Evolutionary conservation across 2,329 filamentous ascomycete species (phyloP).

Genomic region (Colletotrichum tropicale): DNA sequence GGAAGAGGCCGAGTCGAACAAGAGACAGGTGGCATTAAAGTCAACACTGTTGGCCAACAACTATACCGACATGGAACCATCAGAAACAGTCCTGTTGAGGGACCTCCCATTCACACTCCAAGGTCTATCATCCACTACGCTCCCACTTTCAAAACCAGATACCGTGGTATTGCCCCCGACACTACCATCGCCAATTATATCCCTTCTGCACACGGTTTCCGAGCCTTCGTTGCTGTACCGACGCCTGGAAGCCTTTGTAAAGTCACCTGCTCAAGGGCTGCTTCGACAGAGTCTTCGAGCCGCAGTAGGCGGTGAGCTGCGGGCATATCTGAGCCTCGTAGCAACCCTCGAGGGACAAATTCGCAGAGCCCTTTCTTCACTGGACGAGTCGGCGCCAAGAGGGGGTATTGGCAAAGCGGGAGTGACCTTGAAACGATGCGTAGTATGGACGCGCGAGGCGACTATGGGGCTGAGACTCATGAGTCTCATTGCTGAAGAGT

Average conservation of each 20-base stretch:
- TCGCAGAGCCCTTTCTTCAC: conserved; percentile 74
- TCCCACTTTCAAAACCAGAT: conserved; percentile 74
- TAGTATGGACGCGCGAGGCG: conserved; percentile 96
- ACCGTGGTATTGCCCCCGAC: conserved; percentile 78
- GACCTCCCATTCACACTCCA: conserved; percentile 94
- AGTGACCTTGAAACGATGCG: conserved; percentile 92
- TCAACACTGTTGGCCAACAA: conserved; percentile 63
- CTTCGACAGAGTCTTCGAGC: conserved; percentile 90
- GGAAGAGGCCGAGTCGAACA: conserved; percentile 31
- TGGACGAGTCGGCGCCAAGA: conserved; percentile 71
- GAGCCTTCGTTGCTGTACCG: conserved; percentile 94
- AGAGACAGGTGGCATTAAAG: conserved; percentile 59
- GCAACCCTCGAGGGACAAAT: conserved; percentile 94
- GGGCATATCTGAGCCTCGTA: conserved; percentile 88
- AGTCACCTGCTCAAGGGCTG: conserved; percentile 81
- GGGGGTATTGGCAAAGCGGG: conserved; percentile 82
- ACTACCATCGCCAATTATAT: conserved; percentile 83
- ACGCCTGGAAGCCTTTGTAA: conserved; percentile 79
- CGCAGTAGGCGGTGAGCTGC: conserved; percentile 82
- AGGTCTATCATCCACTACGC: conserved; percentile 84
- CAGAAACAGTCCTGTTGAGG: conserved; percentile 70
- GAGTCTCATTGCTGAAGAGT: conserved; percentile 93
- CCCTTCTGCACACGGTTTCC: conserved; percentile 85
- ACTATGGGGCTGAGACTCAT: conserved; percentile 94
- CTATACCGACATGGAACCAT: conserved; percentile 60